phyloP scores from a whole-genome alignment of 2,329 filamentous ascomycete species.

The Aspergillus thermomutatus region DNA sequence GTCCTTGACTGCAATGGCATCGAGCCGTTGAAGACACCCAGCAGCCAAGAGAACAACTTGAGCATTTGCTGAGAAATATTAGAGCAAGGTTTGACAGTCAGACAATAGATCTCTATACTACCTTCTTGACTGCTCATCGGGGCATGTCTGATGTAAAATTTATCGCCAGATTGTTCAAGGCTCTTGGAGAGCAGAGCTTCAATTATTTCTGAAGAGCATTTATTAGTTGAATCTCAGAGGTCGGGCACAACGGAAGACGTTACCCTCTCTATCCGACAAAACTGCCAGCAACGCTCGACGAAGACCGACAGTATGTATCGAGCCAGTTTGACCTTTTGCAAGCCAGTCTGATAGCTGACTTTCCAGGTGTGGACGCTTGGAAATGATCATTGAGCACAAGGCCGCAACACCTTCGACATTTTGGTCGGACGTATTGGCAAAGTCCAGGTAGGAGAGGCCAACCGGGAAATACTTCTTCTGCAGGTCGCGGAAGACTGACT shows the following conservation, averaged over 20 bases:
- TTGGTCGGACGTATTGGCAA: conserved; percentile 13
- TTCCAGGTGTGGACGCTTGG: conserved; percentile 48
- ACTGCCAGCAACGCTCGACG: conserved; percentile 63
- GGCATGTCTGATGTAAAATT: conserved; percentile 80
- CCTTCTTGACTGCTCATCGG: conserved; percentile 87
- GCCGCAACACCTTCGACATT: conserved; percentile 58
- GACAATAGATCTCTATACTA: conserved; percentile 29
- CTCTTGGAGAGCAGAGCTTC: conserved; percentile 60
- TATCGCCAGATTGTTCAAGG: conserved; percentile 74
- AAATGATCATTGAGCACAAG: conserved; percentile 52
- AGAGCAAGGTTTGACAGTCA: conserved; percentile 9
- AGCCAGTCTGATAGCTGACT: conserved; percentile 63
- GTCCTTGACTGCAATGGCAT: conserved; percentile 64
- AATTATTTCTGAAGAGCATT: conserved; percentile 33
- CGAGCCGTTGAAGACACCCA: conserved; percentile 68
- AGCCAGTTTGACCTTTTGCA: conserved; percentile 60
- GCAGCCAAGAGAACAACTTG: conserved; percentile 75
- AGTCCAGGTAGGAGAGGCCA: conserved; percentile 13
- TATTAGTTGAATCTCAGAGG: conserved; percentile 5
- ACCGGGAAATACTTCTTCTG: conserved; percentile 38
- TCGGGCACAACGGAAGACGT: conserved; percentile 4
- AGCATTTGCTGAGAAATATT: conserved; percentile 61
- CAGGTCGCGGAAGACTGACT: conserved; percentile 45
- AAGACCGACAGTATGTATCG: conserved; percentile 62
- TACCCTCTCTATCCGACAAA: conserved; percentile 52